Evolutionary conservation across 495 filamentous ascomycete genomes (phyloP), one percentile per base, ranked within the genome.

Genomic region (Tirmania nivea): DNA sequence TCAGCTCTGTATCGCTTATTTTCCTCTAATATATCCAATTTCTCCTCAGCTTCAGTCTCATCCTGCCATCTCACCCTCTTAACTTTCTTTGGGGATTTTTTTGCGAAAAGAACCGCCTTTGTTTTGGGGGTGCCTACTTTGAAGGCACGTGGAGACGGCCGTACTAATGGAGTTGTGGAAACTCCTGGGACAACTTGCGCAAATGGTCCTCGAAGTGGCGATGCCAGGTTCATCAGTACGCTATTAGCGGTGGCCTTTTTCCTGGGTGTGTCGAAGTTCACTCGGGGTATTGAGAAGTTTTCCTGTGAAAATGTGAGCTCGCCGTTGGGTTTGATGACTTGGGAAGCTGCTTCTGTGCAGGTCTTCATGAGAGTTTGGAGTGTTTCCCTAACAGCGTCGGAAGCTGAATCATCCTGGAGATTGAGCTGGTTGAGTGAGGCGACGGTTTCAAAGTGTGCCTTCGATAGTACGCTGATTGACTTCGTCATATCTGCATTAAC

Each of bases 301-400:
- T 45, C 78, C 34, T 69, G 68, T 58, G 81, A 76, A 0, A 75
- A 71, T 35, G 77, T 66, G 11, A 79, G 73, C 60, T 74, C 80
- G 36, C 86, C 87, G 60, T 92, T 89, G 9, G 88, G 85, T 64
- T 93, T 94, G 62, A 99, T 81, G 47, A 95, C 77, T 57, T 87
- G 83, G 12, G 81, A 80, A 25, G 79, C 73, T 2, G 81, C 77
- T 37, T 78, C 72, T 19, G 77, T 78, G 55, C 86, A 88, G 8
- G 75, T 75, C 52, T 81, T 78, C 48, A 95, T 71, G 56, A 99
- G 77, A 56, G 84, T 81, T 35, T 73, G 70, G 10, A 99, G 79
- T 51, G 88, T 78, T n/a, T 65, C 72, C 60, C 81, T 84, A 34
- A 88, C 92, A 56, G 80, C 78, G 48, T 80, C 69, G 31, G 94